A percentile compares a stretch with the other conserved stretches of the same genome.
phyloP scores from a whole-genome alignment of 805 yeast genomes.

The Candida suzukii region DNA sequence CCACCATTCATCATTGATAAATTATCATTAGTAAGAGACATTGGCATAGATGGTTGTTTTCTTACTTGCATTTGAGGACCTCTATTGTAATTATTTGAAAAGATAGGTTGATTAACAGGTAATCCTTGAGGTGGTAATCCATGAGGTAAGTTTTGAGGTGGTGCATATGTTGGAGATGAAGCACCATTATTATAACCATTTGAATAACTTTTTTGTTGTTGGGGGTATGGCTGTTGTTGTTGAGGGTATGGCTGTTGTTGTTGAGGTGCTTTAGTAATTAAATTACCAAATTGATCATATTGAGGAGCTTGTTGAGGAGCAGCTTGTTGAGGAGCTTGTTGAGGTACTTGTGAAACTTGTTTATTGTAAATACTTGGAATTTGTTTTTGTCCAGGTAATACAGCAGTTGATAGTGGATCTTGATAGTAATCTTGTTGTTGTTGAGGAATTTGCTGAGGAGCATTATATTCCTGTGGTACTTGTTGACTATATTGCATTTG shows the following conservation, averaged over 20 bases:
- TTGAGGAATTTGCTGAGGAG: not conserved
- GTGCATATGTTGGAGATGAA: conserved; percentile 20
- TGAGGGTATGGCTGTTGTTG: conserved; percentile 10
- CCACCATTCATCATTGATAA: conserved; percentile 14
- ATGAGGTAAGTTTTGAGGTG: conserved; percentile 24
- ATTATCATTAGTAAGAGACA: conserved; percentile 16
- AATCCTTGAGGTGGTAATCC: conserved; percentile 28
- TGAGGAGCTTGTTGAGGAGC: conserved; percentile 2
- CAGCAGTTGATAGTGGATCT: conserved; percentile 2
- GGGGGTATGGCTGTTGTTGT: conserved; percentile 12
- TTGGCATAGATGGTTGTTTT: conserved; percentile 22
- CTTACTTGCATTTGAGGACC: conserved; percentile 13
- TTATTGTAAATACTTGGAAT: conserved; percentile 11
- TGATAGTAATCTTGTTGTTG: conserved; percentile 5
- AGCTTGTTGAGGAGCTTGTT: conserved; percentile 2
- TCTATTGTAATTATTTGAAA: conserved; percentile 8
- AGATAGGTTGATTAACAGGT: conserved; percentile 22
- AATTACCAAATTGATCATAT: conserved; percentile 13
- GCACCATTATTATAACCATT: conserved; percentile 11
- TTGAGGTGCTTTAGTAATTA: conserved; percentile 4
- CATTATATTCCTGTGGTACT: conserved; percentile 8
- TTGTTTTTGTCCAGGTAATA: conserved; percentile 6
- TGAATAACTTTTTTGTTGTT: not conserved
- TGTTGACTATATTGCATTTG: conserved; percentile 10
- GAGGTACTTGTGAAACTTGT: conserved; percentile 17